Base-by-base conservation (phyloP, 192 early-diverging fungal species). In the Linnemannia elongata region DNA sequence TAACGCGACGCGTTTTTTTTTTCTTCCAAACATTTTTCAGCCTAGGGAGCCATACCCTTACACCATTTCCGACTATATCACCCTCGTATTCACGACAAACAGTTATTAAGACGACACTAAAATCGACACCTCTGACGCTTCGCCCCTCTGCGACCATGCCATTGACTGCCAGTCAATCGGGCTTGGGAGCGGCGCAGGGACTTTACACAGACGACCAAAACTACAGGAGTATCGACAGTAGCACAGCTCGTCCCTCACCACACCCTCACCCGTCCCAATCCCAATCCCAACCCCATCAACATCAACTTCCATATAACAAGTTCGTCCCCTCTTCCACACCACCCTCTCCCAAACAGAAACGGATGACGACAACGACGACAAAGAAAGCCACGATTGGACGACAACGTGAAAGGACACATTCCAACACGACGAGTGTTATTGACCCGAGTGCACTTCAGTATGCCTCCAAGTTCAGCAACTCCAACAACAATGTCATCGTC, bases 121-220 rank as follows among this genome's bases (percentile, higher is more conserved):
- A 22, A 41, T 30, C 22, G n/a, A 49, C 72, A 45, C 18, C 7
- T 15, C 45, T 13, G 24, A 20, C 77, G 5, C 10, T 33, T 9
- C 7, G 9, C 4, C 30, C 57, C 22, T n/a, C 22, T 57, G 33
- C 22, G 41, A 33, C 42, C 75, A 82, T 82, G 75, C 66, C 81
- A 52, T 82, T 75, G 30, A 72, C 75, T 35, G 55, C 75, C 39
- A 72, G 69, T 63, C 81, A 68, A 45, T 72, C 75, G 30, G 69
- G 27, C 15, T 74, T 41, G 35, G 68, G 3, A 55, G 24, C 47
- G 69, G 33, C 20, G 33, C 36, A 76, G 24, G 54, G 55, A 39
- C 73, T 20, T 24, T 20, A 72, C 69, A 30, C 81, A 18, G 49
- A 54, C 69, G 52, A 63, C 35, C 75, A 63, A 13, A 54, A 33